A percentile compares a stretch with the other conserved stretches of the same genome.
These are phyloP conservation scores for Diplodia mutila DNA, from an alignment of 2,329 filamentous ascomycete genomes.

Conservation along the genomic window DNA sequence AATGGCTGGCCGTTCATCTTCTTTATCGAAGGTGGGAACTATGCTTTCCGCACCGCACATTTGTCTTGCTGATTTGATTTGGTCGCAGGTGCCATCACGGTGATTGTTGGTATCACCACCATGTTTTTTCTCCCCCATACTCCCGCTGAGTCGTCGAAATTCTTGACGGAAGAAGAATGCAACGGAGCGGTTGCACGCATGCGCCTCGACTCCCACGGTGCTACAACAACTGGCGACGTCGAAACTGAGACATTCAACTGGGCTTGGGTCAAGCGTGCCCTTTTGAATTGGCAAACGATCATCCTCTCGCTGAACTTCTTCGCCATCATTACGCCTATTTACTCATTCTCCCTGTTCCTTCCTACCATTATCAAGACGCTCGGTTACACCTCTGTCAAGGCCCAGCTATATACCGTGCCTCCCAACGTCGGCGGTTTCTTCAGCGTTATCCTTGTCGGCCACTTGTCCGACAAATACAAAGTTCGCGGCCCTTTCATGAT, in stretches of 20 bases:
- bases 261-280: constrained; percentile 45
- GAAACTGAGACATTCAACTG: constrained; percentile 47
- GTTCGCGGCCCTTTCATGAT: constrained; percentile 54
- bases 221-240: constrained; percentile 34
- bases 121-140: constrained; percentile 59
- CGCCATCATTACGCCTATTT: constrained; percentile 50
- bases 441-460: constrained; percentile 44
- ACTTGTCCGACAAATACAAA: constrained; percentile 48
- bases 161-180: constrained; percentile 37
- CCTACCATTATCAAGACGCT: constrained; percentile 45
- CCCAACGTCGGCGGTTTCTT: constrained; percentile 50
- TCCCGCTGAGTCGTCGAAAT: constrained; percentile 42
- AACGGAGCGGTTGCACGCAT: constrained; percentile 35
- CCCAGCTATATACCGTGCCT: constrained; percentile 45
- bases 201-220: constrained; percentile 35
- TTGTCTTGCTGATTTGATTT: neutral
- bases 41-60: too few species aligned
- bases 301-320: constrained; percentile 44
- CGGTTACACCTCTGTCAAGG: constrained; percentile 41
- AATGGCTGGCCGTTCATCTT: constrained; percentile 46
- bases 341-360: constrained; percentile 48
- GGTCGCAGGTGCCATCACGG: constrained; percentile 32
- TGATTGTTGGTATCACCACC: constrained; percentile 47
- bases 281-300: constrained; percentile 42
- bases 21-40: constrained; percentile 35